Conservation (phyloP, 73 alveolate genomes). For the Symbiodinium pilosum region DNA sequence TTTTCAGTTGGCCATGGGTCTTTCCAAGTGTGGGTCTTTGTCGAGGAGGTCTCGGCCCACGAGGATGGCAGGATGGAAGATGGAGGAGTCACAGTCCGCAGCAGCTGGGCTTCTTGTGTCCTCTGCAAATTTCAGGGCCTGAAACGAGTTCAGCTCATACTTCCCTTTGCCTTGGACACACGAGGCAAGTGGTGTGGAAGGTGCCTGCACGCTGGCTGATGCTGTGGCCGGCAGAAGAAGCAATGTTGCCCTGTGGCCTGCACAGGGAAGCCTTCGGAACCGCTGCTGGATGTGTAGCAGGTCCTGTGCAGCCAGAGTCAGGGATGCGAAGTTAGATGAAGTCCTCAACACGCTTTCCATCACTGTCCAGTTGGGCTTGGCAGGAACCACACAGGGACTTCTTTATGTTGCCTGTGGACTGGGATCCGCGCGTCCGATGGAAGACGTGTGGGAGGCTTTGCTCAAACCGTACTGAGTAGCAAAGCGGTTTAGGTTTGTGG, state of each 20-base stretch:
- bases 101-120: neutral
- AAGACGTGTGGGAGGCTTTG: neutral
- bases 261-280: conserved; percentile 10
- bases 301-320: neutral
- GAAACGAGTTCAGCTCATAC: neutral
- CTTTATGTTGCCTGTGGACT: neutral
- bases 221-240: no score
- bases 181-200: conserved; percentile 4
- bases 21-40: no score
- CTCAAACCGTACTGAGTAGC: no score
- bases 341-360: no score
- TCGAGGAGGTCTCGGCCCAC: conserved; percentile 21
- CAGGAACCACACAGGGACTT: neutral
- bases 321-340: neutral
- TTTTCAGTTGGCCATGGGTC: no score
- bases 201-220: neutral
- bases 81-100: neutral
- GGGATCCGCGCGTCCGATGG: conserved; percentile 1
- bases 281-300: conserved; percentile 2
- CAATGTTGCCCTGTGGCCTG: neutral
- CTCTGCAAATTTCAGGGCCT: no score
- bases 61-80: neutral
- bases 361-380: neutral
- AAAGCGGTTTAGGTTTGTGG: no score
- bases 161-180: neutral